Base-by-base conservation (phyloP, 2,329 filamentous ascomycete species). In the Colletotrichum gloeosporioides region DNA sequence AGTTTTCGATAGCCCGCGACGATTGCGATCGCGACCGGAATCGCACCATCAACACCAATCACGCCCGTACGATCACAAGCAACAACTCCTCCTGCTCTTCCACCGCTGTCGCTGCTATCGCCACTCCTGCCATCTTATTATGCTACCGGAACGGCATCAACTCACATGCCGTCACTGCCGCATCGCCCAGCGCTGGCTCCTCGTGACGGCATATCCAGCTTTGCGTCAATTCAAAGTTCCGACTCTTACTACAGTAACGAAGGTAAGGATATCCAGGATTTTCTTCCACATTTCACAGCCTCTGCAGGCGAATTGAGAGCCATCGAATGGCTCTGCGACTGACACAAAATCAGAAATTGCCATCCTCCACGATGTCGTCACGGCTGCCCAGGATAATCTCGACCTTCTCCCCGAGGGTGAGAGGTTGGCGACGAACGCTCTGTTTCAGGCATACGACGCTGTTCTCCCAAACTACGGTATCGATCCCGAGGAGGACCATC, bases 371-470 rank as follows among this genome's bases (percentile, higher is more conserved):
- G 90, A 94, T 75, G 95, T 98, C 81, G 93, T 98, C 81, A 87
- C 89, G 77, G 89, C 90, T 79, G 96, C 95, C 59, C 92, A 96
- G 85, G 87, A 90, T 55, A 89, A 94, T 34, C 88, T 92, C 69
- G 86, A 90, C 62, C 85, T 84, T 13, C 86, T 91, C 3, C 87
- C 91, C 2, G 90, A 93, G 73, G 89, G 89, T 65, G 91, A 94
- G 79, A 90, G 91, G 71, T 88, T 94, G 27, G 93, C 95, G 5
- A 95, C 94, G 74, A 92, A 93, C 81, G 95, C 95, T 12, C 90
- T 98, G 22, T 98, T 98, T 85, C 89, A 90, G 69, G 95, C 95
- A 34, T 98, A 98, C 82, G 94, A 97, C 81, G 89, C 91, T 72
- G 89, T 96, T 57, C 90, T 98, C n/a, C 91, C 91, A 7, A 88